phyloP scores from a whole-genome alignment of 2,329 filamentous ascomycete species.

The Cladosporium sp. region DNA sequence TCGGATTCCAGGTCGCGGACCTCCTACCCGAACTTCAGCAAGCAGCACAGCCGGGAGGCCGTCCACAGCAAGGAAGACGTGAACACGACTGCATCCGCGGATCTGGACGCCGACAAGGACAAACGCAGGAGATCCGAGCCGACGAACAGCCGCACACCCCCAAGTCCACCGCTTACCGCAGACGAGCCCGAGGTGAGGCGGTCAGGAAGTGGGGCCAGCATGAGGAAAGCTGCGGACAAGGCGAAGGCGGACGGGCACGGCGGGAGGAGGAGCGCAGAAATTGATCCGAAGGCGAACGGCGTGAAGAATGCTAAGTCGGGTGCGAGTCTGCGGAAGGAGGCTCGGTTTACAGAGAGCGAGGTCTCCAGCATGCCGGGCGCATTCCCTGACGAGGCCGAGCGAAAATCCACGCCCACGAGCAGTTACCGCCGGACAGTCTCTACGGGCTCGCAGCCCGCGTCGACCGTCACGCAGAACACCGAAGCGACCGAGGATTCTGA shows the following conservation, averaged over 20 bases:
- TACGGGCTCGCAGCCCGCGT: conserved; percentile 32
- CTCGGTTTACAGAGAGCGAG: conserved; percentile 34
- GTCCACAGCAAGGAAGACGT: conserved; percentile 52
- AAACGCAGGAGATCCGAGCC: conserved; percentile 25
- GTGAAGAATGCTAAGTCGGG: conserved; percentile 36
- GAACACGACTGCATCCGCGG: conserved; percentile 36
- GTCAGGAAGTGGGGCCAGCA: conserved; percentile 40
- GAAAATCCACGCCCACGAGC: conserved; percentile 35
- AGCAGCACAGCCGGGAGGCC: conserved; percentile 84
- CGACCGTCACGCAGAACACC: conserved; percentile 35
- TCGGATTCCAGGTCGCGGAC: conserved; percentile 39
- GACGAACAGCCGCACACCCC: conserved; percentile 33
- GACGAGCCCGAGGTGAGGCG: conserved; percentile 40
- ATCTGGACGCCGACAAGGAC: conserved; percentile 29
- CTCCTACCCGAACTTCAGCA: conserved; percentile 79
- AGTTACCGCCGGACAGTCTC: conserved; percentile 27
- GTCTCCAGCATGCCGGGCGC: conserved; percentile 34
- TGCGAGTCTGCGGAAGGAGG: conserved; percentile 38
- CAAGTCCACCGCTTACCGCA: conserved; percentile 43
- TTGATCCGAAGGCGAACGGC: conserved; percentile 30
- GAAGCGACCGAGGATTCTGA: conserved; percentile 38
- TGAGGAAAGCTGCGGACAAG: conserved; percentile 34
- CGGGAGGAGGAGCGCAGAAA: conserved; percentile 38
- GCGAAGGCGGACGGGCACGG: conserved; percentile 32
- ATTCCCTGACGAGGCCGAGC: conserved; percentile 28